phyloP scores from a whole-genome alignment of 352 stramenopile species.

The Phytophthora nicotianae region DNA sequence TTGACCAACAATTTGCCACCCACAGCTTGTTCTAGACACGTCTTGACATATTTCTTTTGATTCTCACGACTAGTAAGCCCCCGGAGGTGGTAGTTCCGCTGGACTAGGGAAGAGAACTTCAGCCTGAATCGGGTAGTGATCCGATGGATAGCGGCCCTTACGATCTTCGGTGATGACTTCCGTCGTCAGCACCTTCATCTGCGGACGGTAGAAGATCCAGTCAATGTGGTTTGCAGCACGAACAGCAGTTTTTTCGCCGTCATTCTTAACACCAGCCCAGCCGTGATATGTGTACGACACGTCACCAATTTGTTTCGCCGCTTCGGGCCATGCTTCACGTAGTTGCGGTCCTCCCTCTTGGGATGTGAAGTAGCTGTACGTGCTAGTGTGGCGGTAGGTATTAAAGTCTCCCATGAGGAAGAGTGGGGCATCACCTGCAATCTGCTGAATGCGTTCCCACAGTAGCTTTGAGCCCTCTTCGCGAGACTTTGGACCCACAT shows the following conservation, averaged over 20 bases:
- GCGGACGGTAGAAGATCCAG: slow-evolving; percentile 87
- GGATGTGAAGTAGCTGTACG: slow-evolving; percentile 84
- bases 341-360: slow-evolving; percentile 63
- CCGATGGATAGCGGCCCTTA: slow-evolving; percentile 81
- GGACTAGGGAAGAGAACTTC: slow-evolving; percentile 78
- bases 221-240: slow-evolving; percentile 87
- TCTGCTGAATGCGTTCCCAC: slow-evolving; percentile 66
- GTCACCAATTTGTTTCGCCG: slow-evolving; percentile 65
- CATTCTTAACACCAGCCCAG: slow-evolving; percentile 85
- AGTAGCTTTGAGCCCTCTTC: slow-evolving; percentile 60
- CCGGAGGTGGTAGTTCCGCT: slow-evolving; percentile 54
- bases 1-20: slow-evolving; percentile 26
- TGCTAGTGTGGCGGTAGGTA: slow-evolving; percentile 80
- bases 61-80: slow-evolving; percentile 25
- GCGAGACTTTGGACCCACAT: slow-evolving; percentile 60
- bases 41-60: slow-evolving; percentile 26
- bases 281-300: slow-evolving; percentile 90
- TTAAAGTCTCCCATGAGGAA: slow-evolving; percentile 89
- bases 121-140: slow-evolving; percentile 89
- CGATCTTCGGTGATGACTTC: slow-evolving; percentile 86
- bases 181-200: slow-evolving; percentile 76
- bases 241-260: slow-evolving; percentile 69
- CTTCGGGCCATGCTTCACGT: slow-evolving; percentile 74
- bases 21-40: slow-evolving; percentile 17
- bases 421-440: slow-evolving; percentile 60